These are phyloP conservation scores for Trichoderma arundinaceum DNA, from an alignment of 2,329 filamentous ascomycete species.

Conservation along the genomic window DNA sequence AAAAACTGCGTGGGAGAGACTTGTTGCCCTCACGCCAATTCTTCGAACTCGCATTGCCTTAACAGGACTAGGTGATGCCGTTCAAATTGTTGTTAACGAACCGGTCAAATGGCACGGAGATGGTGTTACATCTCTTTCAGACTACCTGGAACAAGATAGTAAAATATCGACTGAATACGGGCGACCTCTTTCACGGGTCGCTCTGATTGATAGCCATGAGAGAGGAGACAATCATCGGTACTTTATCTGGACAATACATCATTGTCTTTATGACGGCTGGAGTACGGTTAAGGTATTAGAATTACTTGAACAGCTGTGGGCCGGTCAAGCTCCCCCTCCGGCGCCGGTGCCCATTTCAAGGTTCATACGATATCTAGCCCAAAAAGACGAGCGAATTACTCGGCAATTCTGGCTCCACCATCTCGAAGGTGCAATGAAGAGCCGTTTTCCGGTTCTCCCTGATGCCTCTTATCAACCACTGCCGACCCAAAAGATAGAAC, in stretches of 20 bases:
- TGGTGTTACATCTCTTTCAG: neutral
- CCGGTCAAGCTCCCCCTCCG: neutral
- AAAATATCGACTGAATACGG: neutral
- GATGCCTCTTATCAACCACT: neutral
- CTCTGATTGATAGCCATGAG: neutral
- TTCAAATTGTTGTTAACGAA: constrained; percentile 22
- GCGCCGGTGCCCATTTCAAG: neutral
- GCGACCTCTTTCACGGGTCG: neutral
- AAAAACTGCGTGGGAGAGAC: constrained; percentile 9
- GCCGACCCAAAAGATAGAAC: neutral
- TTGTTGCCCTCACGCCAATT: constrained; percentile 1
- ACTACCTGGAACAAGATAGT: neutral
- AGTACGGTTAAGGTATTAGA: neutral
- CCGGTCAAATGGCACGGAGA: neutral
- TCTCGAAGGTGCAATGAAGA: neutral
- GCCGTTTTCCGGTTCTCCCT: neutral
- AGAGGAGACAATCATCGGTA: neutral
- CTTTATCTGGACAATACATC: constrained; percentile 13
- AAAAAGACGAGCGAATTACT: neutral
- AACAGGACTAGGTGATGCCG: neutral
- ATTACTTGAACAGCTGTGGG: neutral
- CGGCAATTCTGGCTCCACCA: constrained; percentile 1
- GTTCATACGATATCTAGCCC: constrained; percentile 8
- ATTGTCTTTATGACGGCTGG: constrained; percentile 25
- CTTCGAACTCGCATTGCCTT: constrained; percentile 28